These are phyloP conservation scores for Platanus orientalis DNA, from an alignment of 164 flowering plant genomes.

Conservation along the genomic window DNA sequence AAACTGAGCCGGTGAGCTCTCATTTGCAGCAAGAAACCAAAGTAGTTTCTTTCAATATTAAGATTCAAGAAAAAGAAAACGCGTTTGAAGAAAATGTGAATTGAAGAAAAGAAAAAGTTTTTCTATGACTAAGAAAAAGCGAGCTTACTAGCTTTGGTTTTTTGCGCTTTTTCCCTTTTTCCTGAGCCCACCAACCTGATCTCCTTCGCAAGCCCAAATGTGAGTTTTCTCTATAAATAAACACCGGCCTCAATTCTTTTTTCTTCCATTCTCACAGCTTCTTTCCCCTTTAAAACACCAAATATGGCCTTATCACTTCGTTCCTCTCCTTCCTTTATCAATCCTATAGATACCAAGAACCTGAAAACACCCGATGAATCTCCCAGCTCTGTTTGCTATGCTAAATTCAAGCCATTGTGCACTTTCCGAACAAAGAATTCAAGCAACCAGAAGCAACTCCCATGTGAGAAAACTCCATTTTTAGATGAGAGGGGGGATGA, in stretches of 20 bases:
- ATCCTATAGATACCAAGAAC: conserved; percentile 40
- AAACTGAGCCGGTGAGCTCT: too few relatives aligned
- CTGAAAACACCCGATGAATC: conserved; percentile 41
- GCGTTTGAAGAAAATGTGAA: too few relatives aligned
- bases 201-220: conserved; percentile 15
- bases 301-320: conserved; percentile 60
- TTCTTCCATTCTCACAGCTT: not conserved
- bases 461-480: conserved; percentile 11
- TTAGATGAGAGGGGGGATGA: conserved; percentile 17
- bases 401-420: conserved; percentile 30
- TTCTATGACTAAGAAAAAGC: conserved; percentile 9
- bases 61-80: too few relatives aligned
- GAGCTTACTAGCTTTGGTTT: conserved; percentile 24
- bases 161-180: conserved; percentile 27
- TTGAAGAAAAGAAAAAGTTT: too few relatives aligned
- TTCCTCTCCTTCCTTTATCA: conserved; percentile 62
- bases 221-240: conserved; percentile 28
- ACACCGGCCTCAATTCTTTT: too few relatives aligned
- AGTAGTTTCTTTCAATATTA: too few relatives aligned
- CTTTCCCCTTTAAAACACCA: not conserved
- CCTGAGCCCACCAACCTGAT: conserved; percentile 43
- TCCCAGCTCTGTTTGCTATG: conserved; percentile 30
- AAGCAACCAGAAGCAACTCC: conserved; percentile 21
- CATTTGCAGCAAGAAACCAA: too few relatives aligned
- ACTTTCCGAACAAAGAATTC: conserved; percentile 38